phyloP scores from a whole-genome alignment of 805 yeast genomes.

The Candida suzukii region DNA sequence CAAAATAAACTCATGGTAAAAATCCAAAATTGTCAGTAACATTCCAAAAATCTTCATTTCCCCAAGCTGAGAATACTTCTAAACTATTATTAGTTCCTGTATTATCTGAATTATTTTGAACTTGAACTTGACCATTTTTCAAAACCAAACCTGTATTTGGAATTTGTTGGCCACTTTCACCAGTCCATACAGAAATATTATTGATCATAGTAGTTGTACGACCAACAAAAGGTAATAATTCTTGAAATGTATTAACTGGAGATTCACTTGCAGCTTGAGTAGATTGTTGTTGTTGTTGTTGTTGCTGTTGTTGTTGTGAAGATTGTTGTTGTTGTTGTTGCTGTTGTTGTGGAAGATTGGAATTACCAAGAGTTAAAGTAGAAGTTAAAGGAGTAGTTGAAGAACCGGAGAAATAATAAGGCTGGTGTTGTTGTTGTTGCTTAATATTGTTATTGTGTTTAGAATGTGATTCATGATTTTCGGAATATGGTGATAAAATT shows the following conservation, averaged over 20 bases:
- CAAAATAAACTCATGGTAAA: conserved; percentile 21
- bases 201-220: conserved; percentile 55
- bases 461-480: not conserved
- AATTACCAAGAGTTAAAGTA: not conserved
- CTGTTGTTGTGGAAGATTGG: not conserved
- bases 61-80: conserved; percentile 14
- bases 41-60: conserved; percentile 39
- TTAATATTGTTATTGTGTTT: not conserved
- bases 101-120: conserved; percentile 1
- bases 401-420: not conserved
- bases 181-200: conserved; percentile 57
- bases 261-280: not conserved
- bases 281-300: not conserved
- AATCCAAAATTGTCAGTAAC: conserved; percentile 43
- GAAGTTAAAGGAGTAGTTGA: not conserved
- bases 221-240: conserved; percentile 30
- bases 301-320: not conserved
- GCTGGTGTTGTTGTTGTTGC: not conserved
- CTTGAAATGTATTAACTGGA: conserved; percentile 12
- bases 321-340: not conserved
- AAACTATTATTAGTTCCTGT: conserved; percentile 1
- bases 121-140: conserved; percentile 6
- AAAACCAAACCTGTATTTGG: conserved; percentile 28
- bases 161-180: conserved; percentile 35
- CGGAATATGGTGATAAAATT: not conserved